Conservation (phyloP, 306 rosid species). For the Dalbergia oliveri region DNA sequence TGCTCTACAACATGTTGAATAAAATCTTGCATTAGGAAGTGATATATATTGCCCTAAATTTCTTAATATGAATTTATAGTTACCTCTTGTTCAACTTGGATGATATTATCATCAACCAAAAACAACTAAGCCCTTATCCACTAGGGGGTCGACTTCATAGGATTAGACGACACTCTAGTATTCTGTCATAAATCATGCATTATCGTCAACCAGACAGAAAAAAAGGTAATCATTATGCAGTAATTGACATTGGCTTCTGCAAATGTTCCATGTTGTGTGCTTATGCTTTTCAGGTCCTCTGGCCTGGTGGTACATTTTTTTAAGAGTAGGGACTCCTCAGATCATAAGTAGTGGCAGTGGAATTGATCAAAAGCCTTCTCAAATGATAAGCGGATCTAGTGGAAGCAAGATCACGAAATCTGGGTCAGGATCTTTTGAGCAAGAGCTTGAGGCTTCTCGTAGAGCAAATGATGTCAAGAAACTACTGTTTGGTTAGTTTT, state of each 20-base stretch:
- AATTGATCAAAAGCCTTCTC: constrained; percentile 49
- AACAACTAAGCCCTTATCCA: too few species aligned
- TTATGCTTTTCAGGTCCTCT: constrained; percentile 73
- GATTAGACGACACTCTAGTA: too few species aligned
- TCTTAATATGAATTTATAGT: constrained; percentile 5
- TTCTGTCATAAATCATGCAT: too few species aligned
- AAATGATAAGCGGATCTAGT: constrained; percentile 51
- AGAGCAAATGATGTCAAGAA: constrained; percentile 89
- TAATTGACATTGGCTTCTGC: constrained; percentile 30
- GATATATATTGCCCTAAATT: neutral
- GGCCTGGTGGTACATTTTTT: constrained; percentile 90
- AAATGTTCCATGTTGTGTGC: constrained; percentile 38
- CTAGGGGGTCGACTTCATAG: too few species aligned
- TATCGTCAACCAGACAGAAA: neutral
- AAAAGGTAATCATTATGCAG: neutral
- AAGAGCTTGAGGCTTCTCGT: constrained; percentile 96
- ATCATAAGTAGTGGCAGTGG: constrained; percentile 41
- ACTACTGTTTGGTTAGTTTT: constrained; percentile 84
- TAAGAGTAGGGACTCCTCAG: constrained; percentile 55
- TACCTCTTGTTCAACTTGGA: constrained; percentile 12
- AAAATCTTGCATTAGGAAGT: constrained; percentile 6
- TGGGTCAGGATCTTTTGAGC: constrained; percentile 77
- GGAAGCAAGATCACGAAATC: constrained; percentile 58
- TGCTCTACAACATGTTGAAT: neutral
- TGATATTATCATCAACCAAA: neutral